Conservation (phyloP, 139 green algal genomes). For the Haematococcus lacustris region DNA sequence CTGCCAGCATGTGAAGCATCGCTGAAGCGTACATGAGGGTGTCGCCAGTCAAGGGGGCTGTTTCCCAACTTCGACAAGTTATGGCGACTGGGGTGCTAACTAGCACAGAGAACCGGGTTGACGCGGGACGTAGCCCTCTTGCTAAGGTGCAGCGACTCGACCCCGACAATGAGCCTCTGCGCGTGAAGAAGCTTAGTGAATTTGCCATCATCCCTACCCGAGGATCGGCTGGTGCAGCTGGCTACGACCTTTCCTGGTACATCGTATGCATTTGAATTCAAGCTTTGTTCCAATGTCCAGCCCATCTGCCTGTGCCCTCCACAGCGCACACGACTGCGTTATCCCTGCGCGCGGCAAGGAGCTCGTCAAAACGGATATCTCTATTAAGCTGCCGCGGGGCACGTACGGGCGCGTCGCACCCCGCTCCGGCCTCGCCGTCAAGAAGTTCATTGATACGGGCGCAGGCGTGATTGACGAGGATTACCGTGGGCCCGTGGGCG, state of each 20-base stretch:
- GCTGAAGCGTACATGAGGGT: too few species aligned
- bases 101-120: too few species aligned
- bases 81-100: too few species aligned
- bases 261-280: not conserved
- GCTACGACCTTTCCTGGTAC: slow-evolving; percentile 89
- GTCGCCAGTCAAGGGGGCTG: too few species aligned
- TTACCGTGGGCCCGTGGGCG: slow-evolving; percentile 87
- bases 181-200: slow-evolving; percentile 81
- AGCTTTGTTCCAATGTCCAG: not conserved
- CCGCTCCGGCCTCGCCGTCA: slow-evolving; percentile 90
- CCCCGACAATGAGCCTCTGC: slow-evolving; percentile 38
- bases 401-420: slow-evolving; percentile 94
- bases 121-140: too few species aligned
- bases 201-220: slow-evolving; percentile 73
- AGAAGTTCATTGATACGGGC: slow-evolving; percentile 94
- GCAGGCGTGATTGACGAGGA: slow-evolving; percentile 97
- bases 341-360: slow-evolving; percentile 82
- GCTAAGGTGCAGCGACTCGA: too few species aligned
- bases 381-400: slow-evolving; percentile 73
- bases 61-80: too few species aligned
- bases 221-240: slow-evolving; percentile 77
- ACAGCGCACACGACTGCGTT: slow-evolving; percentile 77
- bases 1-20: too few species aligned
- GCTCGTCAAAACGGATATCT: slow-evolving; percentile 81
- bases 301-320: not conserved